phyloP scores from a whole-genome alignment of 768 basidiomycete species.

The Podaxis sp. region DNA sequence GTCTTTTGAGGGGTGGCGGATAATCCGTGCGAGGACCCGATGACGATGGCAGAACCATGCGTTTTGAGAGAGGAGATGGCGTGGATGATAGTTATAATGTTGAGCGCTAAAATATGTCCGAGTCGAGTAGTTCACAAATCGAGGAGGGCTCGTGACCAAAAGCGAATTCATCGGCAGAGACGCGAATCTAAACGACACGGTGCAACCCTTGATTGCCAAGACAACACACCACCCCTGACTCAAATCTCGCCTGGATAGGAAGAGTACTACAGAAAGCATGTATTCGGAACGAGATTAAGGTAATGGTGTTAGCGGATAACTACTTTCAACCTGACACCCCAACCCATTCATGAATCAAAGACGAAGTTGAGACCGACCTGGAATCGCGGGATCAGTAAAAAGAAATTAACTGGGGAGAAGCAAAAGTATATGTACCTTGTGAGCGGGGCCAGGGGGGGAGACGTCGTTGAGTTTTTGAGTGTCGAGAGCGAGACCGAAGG shows the following conservation, averaged over 20 bases:
- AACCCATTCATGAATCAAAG: slow-evolving; percentile 61
- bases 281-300: slow-evolving; percentile 10
- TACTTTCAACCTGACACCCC: slow-evolving; percentile 28
- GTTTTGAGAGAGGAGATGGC: neutral
- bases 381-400: neutral
- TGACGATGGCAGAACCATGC: slow-evolving; percentile 1
- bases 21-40: neutral
- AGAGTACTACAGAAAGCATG: neutral
- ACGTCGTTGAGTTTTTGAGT: slow-evolving; percentile 85
- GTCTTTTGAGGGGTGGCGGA: neutral
- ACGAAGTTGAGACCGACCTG: slow-evolving; percentile 70
- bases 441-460: slow-evolving; percentile 57
- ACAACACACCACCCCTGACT: slow-evolving; percentile 10
- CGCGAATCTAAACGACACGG: neutral
- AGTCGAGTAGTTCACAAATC: neutral
- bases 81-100: neutral
- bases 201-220: neutral
- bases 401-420: neutral
- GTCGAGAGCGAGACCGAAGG: slow-evolving; percentile 94
- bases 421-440: slow-evolving; percentile 51
- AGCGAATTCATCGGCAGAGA: neutral
- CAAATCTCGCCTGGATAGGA: neutral
- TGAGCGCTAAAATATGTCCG: neutral
- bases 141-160: slow-evolving; percentile 2
- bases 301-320: slow-evolving; percentile 22